phyloP scores from a whole-genome alignment of 2,329 filamentous ascomycete species.

The Aspergillus alliaceus region DNA sequence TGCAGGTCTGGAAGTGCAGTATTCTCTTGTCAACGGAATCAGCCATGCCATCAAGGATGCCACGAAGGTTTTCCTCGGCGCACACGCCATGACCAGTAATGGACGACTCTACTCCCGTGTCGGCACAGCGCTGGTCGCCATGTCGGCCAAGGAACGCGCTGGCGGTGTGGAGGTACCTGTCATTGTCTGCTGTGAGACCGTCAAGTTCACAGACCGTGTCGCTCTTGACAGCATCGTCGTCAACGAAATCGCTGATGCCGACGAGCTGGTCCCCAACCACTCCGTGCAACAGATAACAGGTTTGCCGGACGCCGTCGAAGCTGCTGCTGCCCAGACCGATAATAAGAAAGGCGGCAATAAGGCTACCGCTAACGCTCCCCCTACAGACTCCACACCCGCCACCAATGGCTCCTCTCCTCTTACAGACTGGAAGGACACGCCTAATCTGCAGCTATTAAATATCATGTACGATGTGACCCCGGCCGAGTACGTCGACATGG shows the following conservation, averaged over 20 bases:
- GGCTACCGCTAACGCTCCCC: slow-evolving; percentile 21
- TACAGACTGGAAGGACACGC: slow-evolving; percentile 58
- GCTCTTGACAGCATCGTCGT: slow-evolving; percentile 89
- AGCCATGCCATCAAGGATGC: slow-evolving; percentile 70
- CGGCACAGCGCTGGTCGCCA: slow-evolving; percentile 83
- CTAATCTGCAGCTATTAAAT: slow-evolving; percentile 64
- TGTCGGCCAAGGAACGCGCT: slow-evolving; percentile 67
- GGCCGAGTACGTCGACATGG: slow-evolving; percentile 79
- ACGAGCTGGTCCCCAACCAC: slow-evolving; percentile 55
- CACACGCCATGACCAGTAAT: slow-evolving; percentile 94
- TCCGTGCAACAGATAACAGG: slow-evolving; percentile 34
- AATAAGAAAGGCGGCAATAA: slow-evolving; percentile 34
- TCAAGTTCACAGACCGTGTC: slow-evolving; percentile 91
- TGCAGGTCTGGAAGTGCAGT: slow-evolving; percentile 74
- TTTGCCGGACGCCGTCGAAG: slow-evolving; percentile 26
- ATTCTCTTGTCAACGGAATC: slow-evolving; percentile 77
- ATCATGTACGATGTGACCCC: slow-evolving; percentile 92
- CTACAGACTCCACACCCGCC: slow-evolving; percentile 23
- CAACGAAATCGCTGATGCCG: slow-evolving; percentile 84
- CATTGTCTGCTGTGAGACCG: slow-evolving; percentile 86
- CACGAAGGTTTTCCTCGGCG: slow-evolving; percentile 77
- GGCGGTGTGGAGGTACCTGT: slow-evolving; percentile 69
- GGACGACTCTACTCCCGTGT: slow-evolving; percentile 84
- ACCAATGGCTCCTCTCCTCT: slow-evolving; percentile 39
- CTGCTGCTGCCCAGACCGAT: slow-evolving; percentile 21